These are phyloP conservation scores for Pyracantha coccinea DNA, from an alignment of 331 rosid species.

Conservation along the genomic window DNA sequence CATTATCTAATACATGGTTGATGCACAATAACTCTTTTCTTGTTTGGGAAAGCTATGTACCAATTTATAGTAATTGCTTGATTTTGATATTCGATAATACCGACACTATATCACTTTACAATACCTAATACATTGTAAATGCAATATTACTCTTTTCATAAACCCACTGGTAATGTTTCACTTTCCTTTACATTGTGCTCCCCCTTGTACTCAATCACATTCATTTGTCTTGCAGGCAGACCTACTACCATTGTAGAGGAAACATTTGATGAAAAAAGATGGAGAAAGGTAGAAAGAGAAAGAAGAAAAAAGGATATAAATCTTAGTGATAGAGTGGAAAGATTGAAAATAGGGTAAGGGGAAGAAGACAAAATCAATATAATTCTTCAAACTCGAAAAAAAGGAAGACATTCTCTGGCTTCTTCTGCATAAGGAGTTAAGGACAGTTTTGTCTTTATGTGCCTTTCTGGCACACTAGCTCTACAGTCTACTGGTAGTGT, in stretches of 20 bases:
- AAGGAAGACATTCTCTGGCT: background rate
- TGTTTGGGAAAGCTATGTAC: too few species aligned
- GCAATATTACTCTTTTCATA: too few species aligned
- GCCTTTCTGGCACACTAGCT: background rate
- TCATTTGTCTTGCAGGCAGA: slow-evolving; percentile 10
- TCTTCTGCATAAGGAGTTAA: background rate
- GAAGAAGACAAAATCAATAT: background rate
- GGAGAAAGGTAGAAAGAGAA: slow-evolving; percentile 17
- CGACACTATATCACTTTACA: background rate
- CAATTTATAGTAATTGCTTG: too few species aligned
- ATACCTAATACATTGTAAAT: too few species aligned
- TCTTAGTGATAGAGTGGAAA: background rate
- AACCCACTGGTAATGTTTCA: too few species aligned
- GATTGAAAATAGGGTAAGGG: background rate
- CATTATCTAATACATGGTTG: too few species aligned
- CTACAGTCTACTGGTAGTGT: background rate
- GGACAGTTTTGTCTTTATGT: background rate
- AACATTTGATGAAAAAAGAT: slow-evolving; percentile 6
- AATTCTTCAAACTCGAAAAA: background rate
- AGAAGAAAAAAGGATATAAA: background rate
- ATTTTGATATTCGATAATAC: background rate
- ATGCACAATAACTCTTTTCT: too few species aligned
- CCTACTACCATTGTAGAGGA: background rate
- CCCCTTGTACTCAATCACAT: background rate
- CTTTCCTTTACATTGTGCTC: background rate